Evolutionary conservation across 2,329 filamentous ascomycete species (phyloP), one percentile per base, ranked within the genome.

Genomic region (Neonectria faginata): DNA sequence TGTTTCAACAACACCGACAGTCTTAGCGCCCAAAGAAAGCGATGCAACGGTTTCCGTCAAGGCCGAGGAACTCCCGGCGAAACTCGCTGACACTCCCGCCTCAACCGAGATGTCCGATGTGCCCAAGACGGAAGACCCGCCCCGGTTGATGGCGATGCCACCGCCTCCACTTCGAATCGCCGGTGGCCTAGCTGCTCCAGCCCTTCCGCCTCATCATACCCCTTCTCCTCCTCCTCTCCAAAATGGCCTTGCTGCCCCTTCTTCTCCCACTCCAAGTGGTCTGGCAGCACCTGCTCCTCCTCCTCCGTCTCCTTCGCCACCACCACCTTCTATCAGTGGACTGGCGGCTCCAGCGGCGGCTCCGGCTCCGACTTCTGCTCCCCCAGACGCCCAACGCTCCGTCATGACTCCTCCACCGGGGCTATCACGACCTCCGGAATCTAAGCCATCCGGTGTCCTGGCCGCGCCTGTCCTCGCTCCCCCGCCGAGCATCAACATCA

Each of bases 381-480:
- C 67, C 25, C 47, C 61, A 2, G 62, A 55, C 20, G 10, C 36
- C 20, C 58, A 62, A 52, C 60, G 55, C 27, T 42, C 63, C 42
- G 44, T 62, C 31, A 62, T 73, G 52, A 64, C 71, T 36, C 66
- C 73, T 14, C 69, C 73, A 3, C 20, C 69, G 31, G 72, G 68
- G 5, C 60, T 74, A 9, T 63, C 74, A 27, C 72, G 70, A 14
- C 67, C 74, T 2, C 47, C 65, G 20, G 73, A 76, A 27, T 50
- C 72, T 4, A 74, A 76, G 48, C 70, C 77, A 18, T 76, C 70
- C 14, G 72, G 73, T n/a, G 76, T 81, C 22, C 74, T 82, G 5
- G 79, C 78, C 12, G 76, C 78, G 3, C 80, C 80, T 1, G 66
- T 78, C 3, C 77, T 82, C 31, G 79, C 77, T 9, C 77, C 78